Base-by-base conservation (phyloP, 768 basidiomycete species). In the Mrakia blollopis region DNA sequence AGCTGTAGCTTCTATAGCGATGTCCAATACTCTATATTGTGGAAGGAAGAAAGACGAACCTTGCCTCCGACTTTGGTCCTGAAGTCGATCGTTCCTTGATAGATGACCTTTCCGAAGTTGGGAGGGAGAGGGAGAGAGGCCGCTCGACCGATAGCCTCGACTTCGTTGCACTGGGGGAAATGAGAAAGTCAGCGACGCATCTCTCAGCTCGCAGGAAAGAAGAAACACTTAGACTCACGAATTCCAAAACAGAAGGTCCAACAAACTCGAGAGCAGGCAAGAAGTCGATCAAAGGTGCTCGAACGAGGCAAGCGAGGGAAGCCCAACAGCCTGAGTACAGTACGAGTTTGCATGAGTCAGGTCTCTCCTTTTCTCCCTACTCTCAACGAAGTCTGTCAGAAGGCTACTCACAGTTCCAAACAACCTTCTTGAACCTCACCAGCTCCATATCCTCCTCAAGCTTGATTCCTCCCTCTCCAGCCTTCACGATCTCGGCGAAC, bases 371-470 rank as follows among this genome's bases (percentile, higher is more conserved):
- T n/a, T n/a, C n/a, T n/a, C n/a, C 9, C 44, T 47, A 25, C 52
- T 25, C 52, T 52, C 5, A 6, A 18, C 18, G 52, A 52, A 52
- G 8, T 18, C 8, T 18, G 6, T 25, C 23, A 52, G 61, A n/a
- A 62, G 6, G 32, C n/a, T 21, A 41, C 65, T 68, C 37, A 41
- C 39, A 52, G 18, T 70, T 74, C 77, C 72, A 74, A 9, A 60
- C 62, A n/a, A 67, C 71, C 67, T 79, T 79, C 35, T 73, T 72
- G 75, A 79, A 79, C 28, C 76, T 60, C 28, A 73, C 47, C 9
- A 52, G 47, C 68, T 79, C 75, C 76, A 77, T 79, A 35, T 79
- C 76, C 16, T 79, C 63, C 52, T 73, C 75, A 37, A 79, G 39
- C 39, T 50, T 62, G 30, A 76, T 52, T 28, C n/a, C 44, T 16